Conservation (phyloP, 768 basidiomycete genomes). For the Brasilioporus rufonigricans region DNA sequence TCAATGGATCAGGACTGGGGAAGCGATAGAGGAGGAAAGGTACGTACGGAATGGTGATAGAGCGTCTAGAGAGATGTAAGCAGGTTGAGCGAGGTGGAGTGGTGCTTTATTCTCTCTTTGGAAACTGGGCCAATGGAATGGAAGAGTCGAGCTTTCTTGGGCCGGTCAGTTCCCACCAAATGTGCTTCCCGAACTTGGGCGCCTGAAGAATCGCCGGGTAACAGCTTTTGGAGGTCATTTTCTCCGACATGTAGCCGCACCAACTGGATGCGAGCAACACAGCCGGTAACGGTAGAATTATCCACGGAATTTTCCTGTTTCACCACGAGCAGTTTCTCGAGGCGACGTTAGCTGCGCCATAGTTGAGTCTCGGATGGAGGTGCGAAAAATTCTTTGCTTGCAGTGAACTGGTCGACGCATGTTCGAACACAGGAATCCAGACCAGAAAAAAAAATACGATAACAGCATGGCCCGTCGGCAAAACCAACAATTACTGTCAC, state of each 20-base stretch:
- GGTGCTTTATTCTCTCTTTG: conserved; percentile 37
- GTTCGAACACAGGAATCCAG: not conserved
- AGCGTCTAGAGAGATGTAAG: conserved; percentile 23
- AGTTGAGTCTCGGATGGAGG: not conserved
- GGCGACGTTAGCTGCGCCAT: not conserved
- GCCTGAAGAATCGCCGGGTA: conserved; percentile 10
- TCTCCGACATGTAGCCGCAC: conserved; percentile 10
- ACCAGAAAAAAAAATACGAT: conserved; percentile 7
- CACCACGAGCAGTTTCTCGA: not conserved
- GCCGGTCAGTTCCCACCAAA: conserved; percentile 30
- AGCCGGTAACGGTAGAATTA: conserved; percentile 3
- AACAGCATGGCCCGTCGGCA: conserved; percentile 23
- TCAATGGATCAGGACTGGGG: conserved; percentile 7
- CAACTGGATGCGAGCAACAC: conserved; percentile 4
- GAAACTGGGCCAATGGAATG: conserved; percentile 31
- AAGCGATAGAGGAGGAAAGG: conserved; percentile 7
- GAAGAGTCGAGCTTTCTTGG: conserved; percentile 28
- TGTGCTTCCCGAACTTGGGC: conserved; percentile 16
- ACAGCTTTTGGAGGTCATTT: not conserved
- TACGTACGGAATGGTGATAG: conserved; percentile 26
- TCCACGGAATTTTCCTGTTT: conserved; percentile 4
- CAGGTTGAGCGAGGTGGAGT: conserved; percentile 22
- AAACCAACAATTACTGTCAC: conserved; percentile 9
- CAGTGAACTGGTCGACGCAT: not conserved
- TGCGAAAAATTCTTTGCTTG: conserved; percentile 8